phyloP scores from a whole-genome alignment of 257 asterid species.

The Thymus quinquecostatus region DNA sequence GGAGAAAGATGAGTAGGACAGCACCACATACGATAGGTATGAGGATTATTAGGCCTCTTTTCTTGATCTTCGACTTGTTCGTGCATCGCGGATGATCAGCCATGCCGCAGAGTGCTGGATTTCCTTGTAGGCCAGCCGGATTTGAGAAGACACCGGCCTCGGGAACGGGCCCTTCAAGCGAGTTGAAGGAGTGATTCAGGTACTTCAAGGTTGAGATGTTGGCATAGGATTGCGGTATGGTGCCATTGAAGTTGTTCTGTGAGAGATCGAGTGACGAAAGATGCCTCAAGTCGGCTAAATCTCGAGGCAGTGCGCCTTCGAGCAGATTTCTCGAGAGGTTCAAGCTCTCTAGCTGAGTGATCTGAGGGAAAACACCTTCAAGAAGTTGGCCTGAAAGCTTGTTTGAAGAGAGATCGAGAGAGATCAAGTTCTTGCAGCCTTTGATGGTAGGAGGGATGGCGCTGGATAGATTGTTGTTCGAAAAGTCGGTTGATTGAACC shows the following conservation, averaged over 20 bases:
- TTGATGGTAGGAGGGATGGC: constrained; percentile 51
- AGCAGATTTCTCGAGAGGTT: constrained; percentile 70
- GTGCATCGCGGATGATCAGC: constrained; percentile 41
- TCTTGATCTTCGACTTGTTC: not conserved
- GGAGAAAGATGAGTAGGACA: constrained; percentile 40
- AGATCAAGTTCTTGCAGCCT: constrained; percentile 60
- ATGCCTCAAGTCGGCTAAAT: constrained; percentile 38
- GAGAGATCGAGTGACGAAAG: constrained; percentile 66
- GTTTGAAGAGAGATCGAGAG: constrained; percentile 70
- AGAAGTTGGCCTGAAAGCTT: constrained; percentile 51
- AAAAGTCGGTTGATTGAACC: constrained; percentile 75
- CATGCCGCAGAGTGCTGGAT: constrained; percentile 66
- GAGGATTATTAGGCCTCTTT: constrained; percentile 41
- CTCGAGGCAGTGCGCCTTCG: constrained; percentile 58
- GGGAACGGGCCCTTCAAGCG: constrained; percentile 70
- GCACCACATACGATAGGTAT: constrained; percentile 44
- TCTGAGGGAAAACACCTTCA: constrained; percentile 45
- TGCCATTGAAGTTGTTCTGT: constrained; percentile 61
- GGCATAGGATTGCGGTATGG: constrained; percentile 58
- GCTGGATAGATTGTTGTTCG: constrained; percentile 66
- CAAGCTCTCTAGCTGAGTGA: constrained; percentile 47
- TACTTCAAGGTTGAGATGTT: constrained; percentile 47
- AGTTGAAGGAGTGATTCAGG: constrained; percentile 77
- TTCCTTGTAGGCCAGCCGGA: constrained; percentile 50
- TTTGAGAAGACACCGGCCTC: constrained; percentile 47